phyloP scores from a whole-genome alignment of 2,329 filamentous ascomycete genomes.

The Calycina herbarum region DNA sequence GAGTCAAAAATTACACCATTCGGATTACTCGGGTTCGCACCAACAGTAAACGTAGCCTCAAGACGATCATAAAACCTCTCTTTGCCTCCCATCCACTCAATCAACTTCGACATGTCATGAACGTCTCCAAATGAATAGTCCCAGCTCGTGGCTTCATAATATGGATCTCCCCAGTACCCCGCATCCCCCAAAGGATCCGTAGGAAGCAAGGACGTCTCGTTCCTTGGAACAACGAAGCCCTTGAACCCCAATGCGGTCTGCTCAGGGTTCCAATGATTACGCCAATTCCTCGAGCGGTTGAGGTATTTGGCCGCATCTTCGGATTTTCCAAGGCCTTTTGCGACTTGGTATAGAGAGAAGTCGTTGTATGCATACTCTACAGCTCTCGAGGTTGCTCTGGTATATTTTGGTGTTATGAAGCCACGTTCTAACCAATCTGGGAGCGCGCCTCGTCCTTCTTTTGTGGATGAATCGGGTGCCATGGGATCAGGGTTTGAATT shows the following conservation, averaged over 20 bases:
- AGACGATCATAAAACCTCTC: conserved; percentile 50
- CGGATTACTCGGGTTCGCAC: conserved; percentile 44
- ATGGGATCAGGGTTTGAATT: conserved; percentile 58
- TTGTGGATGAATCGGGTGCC: conserved; percentile 59
- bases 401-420: conserved; percentile 64
- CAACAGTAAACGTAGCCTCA: conserved; percentile 51
- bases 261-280: conserved; percentile 67
- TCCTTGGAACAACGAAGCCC: conserved; percentile 67
- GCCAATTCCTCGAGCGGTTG: conserved; percentile 65
- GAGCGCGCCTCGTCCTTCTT: conserved; percentile 67
- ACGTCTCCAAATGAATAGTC: conserved; percentile 54
- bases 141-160: conserved; percentile 52
- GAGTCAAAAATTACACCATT: conserved; percentile 62
- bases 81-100: conserved; percentile 49
- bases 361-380: conserved; percentile 71
- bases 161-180: conserved; percentile 54
- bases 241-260: conserved; percentile 58
- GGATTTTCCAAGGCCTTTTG: conserved; percentile 49
- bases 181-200: conserved; percentile 47
- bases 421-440: conserved; percentile 66
- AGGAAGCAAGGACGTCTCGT: conserved; percentile 46
- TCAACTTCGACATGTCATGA: conserved; percentile 53
- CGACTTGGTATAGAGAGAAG: conserved; percentile 63
- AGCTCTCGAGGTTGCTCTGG: conserved; percentile 61
- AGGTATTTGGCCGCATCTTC: conserved; percentile 59